Percentiles rank a stretch among this genome's conserved stretches.
phyloP scores from a whole-genome alignment of 352 stramenopile genomes.

The Halophytophthora batemanensis region DNA sequence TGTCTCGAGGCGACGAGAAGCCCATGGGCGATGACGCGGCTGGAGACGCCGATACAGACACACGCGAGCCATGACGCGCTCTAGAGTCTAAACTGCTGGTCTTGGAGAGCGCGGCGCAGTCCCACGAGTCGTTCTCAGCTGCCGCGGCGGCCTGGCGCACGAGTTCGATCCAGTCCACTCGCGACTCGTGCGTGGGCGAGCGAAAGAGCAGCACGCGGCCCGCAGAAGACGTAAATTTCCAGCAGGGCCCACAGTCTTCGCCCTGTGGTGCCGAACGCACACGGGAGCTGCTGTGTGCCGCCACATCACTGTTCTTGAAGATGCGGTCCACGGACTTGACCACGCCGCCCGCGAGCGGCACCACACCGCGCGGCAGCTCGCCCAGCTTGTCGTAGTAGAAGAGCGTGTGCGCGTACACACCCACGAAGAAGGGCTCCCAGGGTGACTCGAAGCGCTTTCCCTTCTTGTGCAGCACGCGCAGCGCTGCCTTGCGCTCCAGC shows the following conservation, averaged over 20 bases:
- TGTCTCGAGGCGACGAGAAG: conserved; percentile 16
- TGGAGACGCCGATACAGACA: conserved; percentile 26
- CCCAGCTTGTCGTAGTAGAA: conserved; percentile 66
- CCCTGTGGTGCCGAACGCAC: conserved; percentile 4
- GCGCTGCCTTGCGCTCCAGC: conserved; percentile 36
- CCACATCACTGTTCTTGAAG: conserved; percentile 23
- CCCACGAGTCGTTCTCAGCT: not conserved
- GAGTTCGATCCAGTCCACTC: conserved; percentile 50
- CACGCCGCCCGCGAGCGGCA: conserved; percentile 46
- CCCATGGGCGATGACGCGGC: conserved; percentile 14
- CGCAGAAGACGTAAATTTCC: conserved; percentile 59
- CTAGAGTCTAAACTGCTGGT: not conserved
- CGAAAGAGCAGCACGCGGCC: conserved; percentile 66
- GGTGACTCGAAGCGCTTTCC: conserved; percentile 64
- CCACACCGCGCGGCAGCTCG: conserved; percentile 44
- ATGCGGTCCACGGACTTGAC: conserved; percentile 61
- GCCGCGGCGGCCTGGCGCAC: conserved; percentile 35
- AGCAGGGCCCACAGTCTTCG: conserved; percentile 69
- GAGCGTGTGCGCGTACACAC: conserved; percentile 54
- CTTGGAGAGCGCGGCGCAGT: not conserved
- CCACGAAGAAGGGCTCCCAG: conserved; percentile 58
- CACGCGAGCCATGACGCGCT: conserved; percentile 19
- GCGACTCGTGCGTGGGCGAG: conserved; percentile 41
- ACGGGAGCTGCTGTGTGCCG: no score
- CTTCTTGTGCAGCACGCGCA: conserved; percentile 59